Evolutionary conservation across 129 eudicot genomes (phyloP).

Genomic region (Centella asiatica): DNA sequence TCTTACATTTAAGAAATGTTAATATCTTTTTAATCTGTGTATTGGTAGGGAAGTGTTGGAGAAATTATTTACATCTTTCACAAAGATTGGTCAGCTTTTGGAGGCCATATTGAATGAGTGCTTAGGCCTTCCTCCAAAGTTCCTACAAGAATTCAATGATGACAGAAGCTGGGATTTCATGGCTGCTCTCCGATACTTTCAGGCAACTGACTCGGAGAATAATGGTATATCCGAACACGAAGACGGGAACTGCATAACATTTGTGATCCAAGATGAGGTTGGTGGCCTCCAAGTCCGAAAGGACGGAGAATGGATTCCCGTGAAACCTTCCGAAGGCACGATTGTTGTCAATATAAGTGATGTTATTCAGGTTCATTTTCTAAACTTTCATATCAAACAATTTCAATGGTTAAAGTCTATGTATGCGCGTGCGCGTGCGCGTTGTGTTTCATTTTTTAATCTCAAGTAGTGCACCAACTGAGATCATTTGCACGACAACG

Average conservation of each 20-base stretch:
- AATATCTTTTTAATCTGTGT: too few relatives aligned
- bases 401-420: too few relatives aligned
- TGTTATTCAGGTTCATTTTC: slow-evolving; percentile 29
- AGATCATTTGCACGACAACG: too few relatives aligned
- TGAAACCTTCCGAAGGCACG: slow-evolving; percentile 26
- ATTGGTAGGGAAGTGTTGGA: too few relatives aligned
- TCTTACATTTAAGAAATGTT: too few relatives aligned
- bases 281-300: slow-evolving; percentile 54
- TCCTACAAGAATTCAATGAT: slow-evolving; percentile 32
- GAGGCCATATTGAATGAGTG: slow-evolving; percentile 45
- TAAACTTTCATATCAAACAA: too few relatives aligned
- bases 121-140: slow-evolving; percentile 34
- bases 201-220: slow-evolving; percentile 32
- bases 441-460: too few relatives aligned
- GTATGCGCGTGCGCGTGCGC: too few relatives aligned
- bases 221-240: slow-evolving; percentile 39
- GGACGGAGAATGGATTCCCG: slow-evolving; percentile 44
- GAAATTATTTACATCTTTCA: too few relatives aligned
- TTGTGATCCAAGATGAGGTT: slow-evolving; percentile 44
- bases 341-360: slow-evolving; percentile 52
- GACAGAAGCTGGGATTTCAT: slow-evolving; percentile 47
- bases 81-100: too few relatives aligned
- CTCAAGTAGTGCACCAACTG: too few relatives aligned
- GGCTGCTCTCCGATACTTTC: slow-evolving; percentile 27
- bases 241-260: slow-evolving; percentile 33